Evolutionary conservation across 106 monocot species (phyloP).

Genomic region (Amphibolis antarctica): DNA sequence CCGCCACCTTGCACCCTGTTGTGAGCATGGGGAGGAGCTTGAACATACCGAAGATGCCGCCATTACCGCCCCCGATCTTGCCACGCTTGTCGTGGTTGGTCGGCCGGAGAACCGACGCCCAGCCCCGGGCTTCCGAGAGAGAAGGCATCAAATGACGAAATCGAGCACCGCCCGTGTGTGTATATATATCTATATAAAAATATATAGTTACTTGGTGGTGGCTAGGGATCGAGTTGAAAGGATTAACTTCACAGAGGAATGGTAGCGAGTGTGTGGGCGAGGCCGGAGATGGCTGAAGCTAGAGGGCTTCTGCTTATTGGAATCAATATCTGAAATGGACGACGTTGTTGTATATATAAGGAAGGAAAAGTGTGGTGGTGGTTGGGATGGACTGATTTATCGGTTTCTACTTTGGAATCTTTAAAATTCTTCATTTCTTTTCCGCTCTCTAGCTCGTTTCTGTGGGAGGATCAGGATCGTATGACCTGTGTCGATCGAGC

Average conservation of each 20-base stretch:
- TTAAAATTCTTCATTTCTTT: not conserved
- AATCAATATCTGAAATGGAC: too few species aligned
- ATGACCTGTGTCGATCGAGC: too few species aligned
- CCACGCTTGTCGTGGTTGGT: constrained; percentile 1
- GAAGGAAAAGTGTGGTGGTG: not conserved
- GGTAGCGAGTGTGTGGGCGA: too few species aligned
- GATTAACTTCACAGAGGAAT: too few species aligned
- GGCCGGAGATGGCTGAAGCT: too few species aligned
- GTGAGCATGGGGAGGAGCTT: constrained; percentile 17
- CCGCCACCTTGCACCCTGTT: constrained; percentile 13
- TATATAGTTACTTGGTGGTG: too few species aligned
- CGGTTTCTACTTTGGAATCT: constrained; percentile 1
- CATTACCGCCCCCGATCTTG: constrained; percentile 1
- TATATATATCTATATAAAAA: too few species aligned
- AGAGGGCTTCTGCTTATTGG: too few species aligned
- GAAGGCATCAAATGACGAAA: constrained; percentile 15
- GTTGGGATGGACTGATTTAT: not conserved
- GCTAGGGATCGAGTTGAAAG: not conserved
- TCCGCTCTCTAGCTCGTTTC: too few species aligned
- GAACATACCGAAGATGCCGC: constrained; percentile 16
- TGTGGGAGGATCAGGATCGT: too few species aligned
- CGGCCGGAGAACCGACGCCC: constrained; percentile 10
- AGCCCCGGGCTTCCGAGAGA: constrained; percentile 3
- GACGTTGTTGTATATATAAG: too few species aligned
- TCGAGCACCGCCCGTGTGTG: not conserved